Evolutionary conservation across 2,329 filamentous ascomycete species (phyloP).

Genomic region (Scedosporium aurantiacum): DNA sequence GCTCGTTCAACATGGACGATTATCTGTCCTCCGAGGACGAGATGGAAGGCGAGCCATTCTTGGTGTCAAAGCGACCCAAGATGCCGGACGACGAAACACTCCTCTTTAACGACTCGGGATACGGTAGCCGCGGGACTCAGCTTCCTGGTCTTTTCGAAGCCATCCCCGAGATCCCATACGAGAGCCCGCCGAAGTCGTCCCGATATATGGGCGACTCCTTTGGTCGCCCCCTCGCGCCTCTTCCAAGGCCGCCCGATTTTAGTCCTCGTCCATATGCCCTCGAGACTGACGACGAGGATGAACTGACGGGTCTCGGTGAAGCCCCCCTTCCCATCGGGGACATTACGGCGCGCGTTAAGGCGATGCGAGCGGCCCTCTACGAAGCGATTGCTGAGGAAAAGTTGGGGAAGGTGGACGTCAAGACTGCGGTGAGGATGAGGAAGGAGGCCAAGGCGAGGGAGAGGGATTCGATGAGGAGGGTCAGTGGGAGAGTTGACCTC

Average conservation of each 20-base stretch:
- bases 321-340: not conserved
- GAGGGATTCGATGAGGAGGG: slow-evolving; percentile 10
- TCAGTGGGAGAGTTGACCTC: not conserved
- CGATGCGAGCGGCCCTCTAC: not conserved
- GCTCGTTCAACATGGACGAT: slow-evolving; percentile 25
- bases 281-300: not conserved
- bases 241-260: not conserved
- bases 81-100: slow-evolving; percentile 21
- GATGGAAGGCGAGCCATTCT: slow-evolving; percentile 7
- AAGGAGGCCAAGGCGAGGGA: slow-evolving; percentile 20
- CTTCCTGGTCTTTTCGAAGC: slow-evolving; percentile 20
- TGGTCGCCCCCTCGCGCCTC: not conserved
- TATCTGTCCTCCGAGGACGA: slow-evolving; percentile 27
- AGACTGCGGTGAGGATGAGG: slow-evolving; percentile 18
- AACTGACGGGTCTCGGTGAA: not conserved
- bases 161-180: slow-evolving; percentile 10
- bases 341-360: not conserved
- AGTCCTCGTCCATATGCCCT: not conserved
- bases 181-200: slow-evolving; percentile 2
- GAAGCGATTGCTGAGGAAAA: slow-evolving; percentile 9
- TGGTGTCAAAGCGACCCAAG: not conserved
- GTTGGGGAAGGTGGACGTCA: slow-evolving; percentile 15
- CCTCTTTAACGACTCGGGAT: slow-evolving; percentile 24
- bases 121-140: slow-evolving; percentile 20
- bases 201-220: not conserved